Base-by-base conservation (phyloP, 2,329 filamentous ascomycete species). In the Phyllosticta capitalensis region DNA sequence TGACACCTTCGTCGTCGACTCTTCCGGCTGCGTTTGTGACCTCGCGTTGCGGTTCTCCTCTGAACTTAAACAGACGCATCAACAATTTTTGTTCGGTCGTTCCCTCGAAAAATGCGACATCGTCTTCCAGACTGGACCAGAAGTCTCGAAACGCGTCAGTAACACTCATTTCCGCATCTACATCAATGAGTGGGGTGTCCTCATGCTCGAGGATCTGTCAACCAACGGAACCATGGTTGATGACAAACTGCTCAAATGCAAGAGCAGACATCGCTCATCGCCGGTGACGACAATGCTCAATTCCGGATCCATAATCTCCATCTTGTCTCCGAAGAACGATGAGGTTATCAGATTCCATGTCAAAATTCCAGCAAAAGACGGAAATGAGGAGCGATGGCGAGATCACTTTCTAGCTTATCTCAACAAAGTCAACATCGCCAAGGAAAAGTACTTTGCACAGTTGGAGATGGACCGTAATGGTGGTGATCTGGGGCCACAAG, bases 141-240 rank as follows among this genome's bases (percentile, higher is more conserved):
- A 92, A 64, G 81, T 82, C 0, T 77, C 83, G 56, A 87, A 83
- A 70, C 83, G 89, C 51, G 82, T 99, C 61, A 97, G 92, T 77
- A 96, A 97, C 69, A 81, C 88, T n/a, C 94, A 99, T 71, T 99
- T 97, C 71, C 87, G 90, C 57, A 95, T 99, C 63, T 96, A 88
- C 69, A 80, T 96, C 66, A 99, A 95, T 67, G 79, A 85, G n/a
- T 84, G 89, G 63, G 90, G 88, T 26, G 86, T 89, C 60, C 81
- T 96, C 64, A 96, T 99, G 90, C 78, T 97, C 12, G 87, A 96
- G 71, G 94, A 99, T 69, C 83, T 86, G 69, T 97, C 94, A 0
- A 96, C 91, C n/a, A 99, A 97, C 68, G 94, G 94, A 26, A 97
- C 94, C 3, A 79, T 90, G 61, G 90, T 97, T 60, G 92, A 97